phyloP scores from a whole-genome alignment of 106 monocot species.

The Phalaenopsis equestris region DNA sequence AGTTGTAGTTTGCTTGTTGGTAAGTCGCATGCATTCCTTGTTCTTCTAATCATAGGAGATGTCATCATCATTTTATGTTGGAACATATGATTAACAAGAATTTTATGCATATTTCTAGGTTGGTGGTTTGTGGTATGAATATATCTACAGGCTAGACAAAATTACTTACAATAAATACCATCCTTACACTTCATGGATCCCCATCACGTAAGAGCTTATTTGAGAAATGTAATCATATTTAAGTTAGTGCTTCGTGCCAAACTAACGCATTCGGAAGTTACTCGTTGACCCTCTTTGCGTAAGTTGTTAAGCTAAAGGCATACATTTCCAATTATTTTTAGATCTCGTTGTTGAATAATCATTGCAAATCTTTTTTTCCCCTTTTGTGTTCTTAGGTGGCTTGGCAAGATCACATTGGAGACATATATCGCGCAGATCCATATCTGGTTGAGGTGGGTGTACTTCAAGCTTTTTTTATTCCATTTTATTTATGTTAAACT shows the following conservation, averaged over 20 bases:
- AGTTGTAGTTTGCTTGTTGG: constrained; percentile 54
- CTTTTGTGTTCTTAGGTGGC: constrained; percentile 27
- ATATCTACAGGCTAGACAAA: constrained; percentile 90
- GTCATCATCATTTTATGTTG: constrained; percentile 1
- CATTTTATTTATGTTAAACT: not conserved
- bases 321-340: not conserved
- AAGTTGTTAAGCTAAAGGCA: constrained; percentile 20
- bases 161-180: constrained; percentile 89
- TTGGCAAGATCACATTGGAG: constrained; percentile 67
- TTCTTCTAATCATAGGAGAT: not conserved
- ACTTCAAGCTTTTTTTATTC: not conserved
- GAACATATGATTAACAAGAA: not conserved
- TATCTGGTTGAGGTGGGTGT: constrained; percentile 51
- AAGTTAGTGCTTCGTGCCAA: not conserved
- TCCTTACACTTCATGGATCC: constrained; percentile 99
- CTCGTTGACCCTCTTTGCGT: constrained; percentile 91
- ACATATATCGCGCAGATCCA: constrained; percentile 65
- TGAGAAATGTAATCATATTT: not conserved
- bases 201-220: constrained; percentile 67
- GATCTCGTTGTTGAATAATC: not conserved
- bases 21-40: constrained; percentile 14
- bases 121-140: constrained; percentile 84
- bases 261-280: constrained; percentile 26
- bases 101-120: constrained; percentile 29
- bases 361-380: not conserved